Conservation (phyloP, 2,329 filamentous ascomycete genomes). For the Paracoccidioides brasiliensis region DNA sequence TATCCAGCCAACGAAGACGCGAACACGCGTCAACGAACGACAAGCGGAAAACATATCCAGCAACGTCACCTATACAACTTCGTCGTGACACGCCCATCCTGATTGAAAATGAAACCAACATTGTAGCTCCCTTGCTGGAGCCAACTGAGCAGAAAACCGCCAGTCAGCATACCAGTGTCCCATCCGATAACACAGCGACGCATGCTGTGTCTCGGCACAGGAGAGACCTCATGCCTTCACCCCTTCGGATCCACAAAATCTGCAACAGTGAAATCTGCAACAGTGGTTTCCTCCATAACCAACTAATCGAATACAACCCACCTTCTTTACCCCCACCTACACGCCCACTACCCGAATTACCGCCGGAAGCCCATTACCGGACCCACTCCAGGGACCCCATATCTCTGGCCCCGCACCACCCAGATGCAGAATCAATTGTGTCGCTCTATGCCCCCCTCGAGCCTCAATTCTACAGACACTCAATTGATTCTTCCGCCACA, state of each 20-base stretch:
- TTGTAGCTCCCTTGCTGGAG: neutral
- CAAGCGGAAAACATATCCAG: slow-evolving; percentile 1
- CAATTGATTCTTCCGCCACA: neutral
- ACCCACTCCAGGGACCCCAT: neutral
- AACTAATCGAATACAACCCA: slow-evolving; percentile 1
- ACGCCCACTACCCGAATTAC: slow-evolving; percentile 13
- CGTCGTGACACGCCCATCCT: neutral
- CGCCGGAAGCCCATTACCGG: neutral
- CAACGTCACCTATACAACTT: neutral
- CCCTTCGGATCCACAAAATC: slow-evolving; percentile 17
- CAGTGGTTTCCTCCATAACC: neutral
- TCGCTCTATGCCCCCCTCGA: neutral
- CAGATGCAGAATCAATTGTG: neutral
- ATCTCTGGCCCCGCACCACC: neutral
- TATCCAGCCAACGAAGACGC: neutral
- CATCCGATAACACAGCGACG: neutral
- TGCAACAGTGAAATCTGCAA: slow-evolving; percentile 9
- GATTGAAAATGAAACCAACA: neutral
- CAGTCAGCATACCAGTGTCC: neutral
- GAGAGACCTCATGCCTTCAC: slow-evolving; percentile 15
- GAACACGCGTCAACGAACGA: neutral
- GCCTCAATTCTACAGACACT: neutral
- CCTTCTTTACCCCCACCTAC: slow-evolving; percentile 13
- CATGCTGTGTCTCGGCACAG: neutral
- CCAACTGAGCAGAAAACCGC: neutral